A percentile compares a stretch with the other conserved stretches of the same genome.
Evolutionary conservation across 2,329 filamentous ascomycete species (phyloP).

Genomic region (Dothistroma septosporum): DNA sequence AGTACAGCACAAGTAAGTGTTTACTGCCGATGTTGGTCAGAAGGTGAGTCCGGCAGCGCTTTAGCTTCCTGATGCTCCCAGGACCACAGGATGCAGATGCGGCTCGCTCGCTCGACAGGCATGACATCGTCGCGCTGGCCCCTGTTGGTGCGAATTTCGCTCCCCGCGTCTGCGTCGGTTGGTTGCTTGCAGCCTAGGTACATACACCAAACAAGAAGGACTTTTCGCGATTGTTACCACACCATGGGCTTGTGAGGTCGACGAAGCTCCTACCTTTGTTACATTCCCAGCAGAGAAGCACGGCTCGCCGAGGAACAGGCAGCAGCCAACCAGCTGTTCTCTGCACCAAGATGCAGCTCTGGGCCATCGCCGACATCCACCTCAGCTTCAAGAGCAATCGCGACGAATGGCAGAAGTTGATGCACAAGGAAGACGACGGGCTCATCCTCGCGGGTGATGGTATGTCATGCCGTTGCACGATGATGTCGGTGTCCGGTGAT

Average conservation of each 20-base stretch:
- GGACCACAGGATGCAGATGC: background rate
- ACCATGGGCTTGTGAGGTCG: background rate
- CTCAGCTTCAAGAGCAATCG: conserved; percentile 46
- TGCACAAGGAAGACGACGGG: conserved; percentile 40
- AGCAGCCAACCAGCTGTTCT: background rate
- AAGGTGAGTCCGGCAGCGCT: background rate
- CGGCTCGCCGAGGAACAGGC: background rate
- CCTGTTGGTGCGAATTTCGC: background rate
- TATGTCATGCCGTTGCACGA: conserved; percentile 9
- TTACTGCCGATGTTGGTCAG: background rate
- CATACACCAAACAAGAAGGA: conserved; percentile 1
- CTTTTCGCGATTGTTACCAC: background rate
- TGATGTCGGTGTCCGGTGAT: conserved; percentile 4
- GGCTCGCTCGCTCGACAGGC: too few relatives aligned
- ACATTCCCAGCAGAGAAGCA: background rate
- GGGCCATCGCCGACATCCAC: conserved; percentile 46
- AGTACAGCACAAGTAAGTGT: too few relatives aligned
- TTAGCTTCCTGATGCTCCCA: background rate
- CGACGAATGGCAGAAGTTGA: conserved; percentile 42
- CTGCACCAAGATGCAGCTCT: conserved; percentile 31
- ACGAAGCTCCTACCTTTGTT: background rate
- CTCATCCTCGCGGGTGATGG: conserved; percentile 45
- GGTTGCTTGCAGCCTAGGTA: background rate
- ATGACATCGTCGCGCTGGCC: too few relatives aligned
- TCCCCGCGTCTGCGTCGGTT: background rate